These are phyloP conservation scores for Hortiboletus rubellus DNA, from an alignment of 1,284 basidiomycete species.

Conservation along the genomic window DNA sequence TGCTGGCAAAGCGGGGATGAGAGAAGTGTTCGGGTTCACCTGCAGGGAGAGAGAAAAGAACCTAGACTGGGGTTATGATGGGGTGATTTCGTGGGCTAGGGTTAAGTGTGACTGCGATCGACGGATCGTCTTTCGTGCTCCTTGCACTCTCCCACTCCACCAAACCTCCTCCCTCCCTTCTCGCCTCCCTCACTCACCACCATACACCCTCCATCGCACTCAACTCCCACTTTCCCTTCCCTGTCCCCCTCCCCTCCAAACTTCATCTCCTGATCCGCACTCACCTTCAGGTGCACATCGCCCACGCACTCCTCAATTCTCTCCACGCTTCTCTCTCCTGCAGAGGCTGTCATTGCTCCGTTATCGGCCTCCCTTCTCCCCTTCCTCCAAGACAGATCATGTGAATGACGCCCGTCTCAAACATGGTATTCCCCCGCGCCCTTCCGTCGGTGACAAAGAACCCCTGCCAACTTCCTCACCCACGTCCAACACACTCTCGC, in stretches of 20 bases:
- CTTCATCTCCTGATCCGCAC: slow-evolving; percentile 43
- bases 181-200: slow-evolving; percentile 45
- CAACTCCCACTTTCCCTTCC: slow-evolving; percentile 24
- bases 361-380: slow-evolving; percentile 19
- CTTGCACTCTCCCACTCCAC: slow-evolving; percentile 24
- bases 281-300: slow-evolving; percentile 28
- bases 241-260: slow-evolving; percentile 45
- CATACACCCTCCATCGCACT: slow-evolving; percentile 40
- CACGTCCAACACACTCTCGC: slow-evolving; percentile 28
- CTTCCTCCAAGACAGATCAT: slow-evolving; percentile 11
- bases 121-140: slow-evolving; percentile 21
- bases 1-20: slow-evolving; percentile 59
- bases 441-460: slow-evolving; percentile 30
- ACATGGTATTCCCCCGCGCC: slow-evolving; percentile 16
- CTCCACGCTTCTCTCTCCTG: slow-evolving; percentile 29
- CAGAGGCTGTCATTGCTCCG: slow-evolving; percentile 29
- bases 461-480: slow-evolving; percentile 33
- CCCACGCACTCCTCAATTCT: slow-evolving; percentile 27
- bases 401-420: slow-evolving; percentile 16
- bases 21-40: slow-evolving; percentile 43
- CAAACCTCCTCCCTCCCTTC: slow-evolving; percentile 19
- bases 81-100: slow-evolving; percentile 6
- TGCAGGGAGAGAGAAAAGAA: slow-evolving; percentile 47
- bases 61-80: slow-evolving; percentile 33
- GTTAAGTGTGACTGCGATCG: not conserved